Percentiles rank a stretch among this genome's conserved stretches.
Conservation (phyloP, 768 basidiomycete genomes). For the Phylloporus scabripes region DNA sequence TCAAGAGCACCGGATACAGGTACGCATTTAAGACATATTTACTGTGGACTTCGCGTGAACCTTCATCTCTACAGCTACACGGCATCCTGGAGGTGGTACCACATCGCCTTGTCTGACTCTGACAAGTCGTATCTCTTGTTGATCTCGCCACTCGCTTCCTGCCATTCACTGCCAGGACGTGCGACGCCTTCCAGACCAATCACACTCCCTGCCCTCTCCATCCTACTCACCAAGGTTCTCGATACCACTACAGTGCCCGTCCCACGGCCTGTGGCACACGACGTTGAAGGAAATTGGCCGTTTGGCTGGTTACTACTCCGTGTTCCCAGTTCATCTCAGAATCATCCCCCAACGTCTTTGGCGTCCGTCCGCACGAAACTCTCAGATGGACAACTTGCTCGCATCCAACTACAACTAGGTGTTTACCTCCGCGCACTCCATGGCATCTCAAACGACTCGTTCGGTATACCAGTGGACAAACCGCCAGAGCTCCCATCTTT, state of each 20-base stretch:
- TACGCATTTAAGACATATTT: conserved; percentile 6
- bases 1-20: conserved; percentile 29
- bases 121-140: conserved; percentile 28
- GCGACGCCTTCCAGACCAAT: conserved; percentile 7
- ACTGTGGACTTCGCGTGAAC: neutral
- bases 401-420: conserved; percentile 59
- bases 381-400: conserved; percentile 35
- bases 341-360: conserved; percentile 30
- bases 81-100: conserved; percentile 22
- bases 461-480: conserved; percentile 45
- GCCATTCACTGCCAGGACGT: conserved; percentile 7
- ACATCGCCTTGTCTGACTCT: conserved; percentile 21
- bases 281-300: conserved; percentile 29
- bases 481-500: conserved; percentile 29
- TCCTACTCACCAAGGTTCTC: conserved; percentile 40
- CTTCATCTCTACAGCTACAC: conserved; percentile 21
- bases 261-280: conserved; percentile 40
- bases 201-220: conserved; percentile 32
- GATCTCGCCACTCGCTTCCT: conserved; percentile 5
- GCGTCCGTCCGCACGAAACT: conserved; percentile 33
- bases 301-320: conserved; percentile 29
- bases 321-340: conserved; percentile 33
- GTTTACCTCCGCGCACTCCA: conserved; percentile 59
- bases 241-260: conserved; percentile 46
- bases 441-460: conserved; percentile 72